phyloP scores from a whole-genome alignment of 257 asterid species.

The Knoxia roxburghii region DNA sequence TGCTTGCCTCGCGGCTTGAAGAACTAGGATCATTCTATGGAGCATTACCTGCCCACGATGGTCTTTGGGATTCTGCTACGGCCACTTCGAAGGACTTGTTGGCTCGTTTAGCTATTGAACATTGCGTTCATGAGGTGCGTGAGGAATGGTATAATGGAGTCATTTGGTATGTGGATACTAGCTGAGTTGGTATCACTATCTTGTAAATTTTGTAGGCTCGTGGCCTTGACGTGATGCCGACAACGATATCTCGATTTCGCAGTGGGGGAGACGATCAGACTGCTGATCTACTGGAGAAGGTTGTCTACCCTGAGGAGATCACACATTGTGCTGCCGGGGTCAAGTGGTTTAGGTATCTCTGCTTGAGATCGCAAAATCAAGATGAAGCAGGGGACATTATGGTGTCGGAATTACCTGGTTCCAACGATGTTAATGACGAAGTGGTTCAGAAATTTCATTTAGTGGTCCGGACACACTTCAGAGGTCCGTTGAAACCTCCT shows the following conservation, averaged over 20 bases:
- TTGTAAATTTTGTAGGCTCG: conserved; percentile 52
- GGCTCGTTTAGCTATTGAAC: conserved; percentile 87
- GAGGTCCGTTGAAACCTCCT: conserved; percentile 93
- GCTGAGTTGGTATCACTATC: background rate
- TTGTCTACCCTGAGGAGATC: conserved; percentile 87
- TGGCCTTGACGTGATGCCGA: conserved; percentile 93
- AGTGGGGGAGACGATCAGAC: conserved; percentile 83
- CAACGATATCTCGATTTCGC: conserved; percentile 83
- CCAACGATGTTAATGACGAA: conserved; percentile 30
- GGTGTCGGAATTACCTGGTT: conserved; percentile 12
- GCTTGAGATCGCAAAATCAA: conserved; percentile 37
- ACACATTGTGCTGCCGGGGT: conserved; percentile 94
- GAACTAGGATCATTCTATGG: conserved; percentile 90
- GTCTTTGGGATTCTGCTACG: conserved; percentile 94
- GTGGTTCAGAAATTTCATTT: conserved; percentile 67
- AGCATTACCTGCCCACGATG: conserved; percentile 94
- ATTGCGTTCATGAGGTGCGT: conserved; percentile 92
- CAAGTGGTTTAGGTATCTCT: conserved; percentile 81
- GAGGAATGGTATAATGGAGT: background rate
- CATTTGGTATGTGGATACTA: background rate
- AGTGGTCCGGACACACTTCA: conserved; percentile 57
- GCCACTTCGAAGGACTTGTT: conserved; percentile 74
- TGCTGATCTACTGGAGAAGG: conserved; percentile 72
- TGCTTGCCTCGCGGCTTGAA: conserved; percentile 69
- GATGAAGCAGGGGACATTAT: conserved; percentile 14